Evolutionary conservation across 2,329 filamentous ascomycete species (phyloP), one percentile per base, ranked within the genome.

Genomic region (Bipolaris victoriae): DNA sequence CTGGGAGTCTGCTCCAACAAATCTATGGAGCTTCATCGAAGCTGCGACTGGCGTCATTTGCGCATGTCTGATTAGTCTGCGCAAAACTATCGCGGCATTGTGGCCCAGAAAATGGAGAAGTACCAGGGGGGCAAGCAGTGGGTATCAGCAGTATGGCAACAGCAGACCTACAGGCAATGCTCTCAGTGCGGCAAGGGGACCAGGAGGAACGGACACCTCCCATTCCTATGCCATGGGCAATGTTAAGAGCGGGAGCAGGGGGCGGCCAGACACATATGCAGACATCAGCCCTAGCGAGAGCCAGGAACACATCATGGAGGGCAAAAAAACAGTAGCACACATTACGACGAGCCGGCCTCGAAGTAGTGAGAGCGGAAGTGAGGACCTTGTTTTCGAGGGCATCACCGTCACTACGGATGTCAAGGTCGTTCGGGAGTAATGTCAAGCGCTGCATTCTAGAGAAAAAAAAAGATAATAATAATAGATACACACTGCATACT

Each of bases 1-100:
- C 0, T 70, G 63, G 62, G 66, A 69, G 36, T 69, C 67, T 9
- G 64, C 63, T 6, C 66, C 67, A 1, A 62, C 68, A 1, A 70
- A 70, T 46, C 60, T 72, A 1, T 72, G 69, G 69, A 69, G 66
- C 7, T 70, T 64, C 35, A 67, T 72, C 41, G 69, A 72, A 45
- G 62, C 67, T 18, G 67, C 67, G 6, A 61, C 61, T 10, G 69
- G 69, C 4, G 63, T 72, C 2, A 67, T 72, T 5, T 70, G 67
- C 50, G 67, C 67, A 2, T 72, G 69, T 31, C 49, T 72, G 10
- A 69, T 70, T 44, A 67, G 66, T 43, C 51, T 72, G 6, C 65
- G 69, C 0, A 58, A 62, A 15, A 60, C 44, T n/a, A 55, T 67
- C 9, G 36, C 53, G 2, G 15, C 10, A 0, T 20, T 65, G 6